Evolutionary conservation across 169 alveolate genomes (phyloP).

Genomic region (Besnoitia besnoiti): DNA sequence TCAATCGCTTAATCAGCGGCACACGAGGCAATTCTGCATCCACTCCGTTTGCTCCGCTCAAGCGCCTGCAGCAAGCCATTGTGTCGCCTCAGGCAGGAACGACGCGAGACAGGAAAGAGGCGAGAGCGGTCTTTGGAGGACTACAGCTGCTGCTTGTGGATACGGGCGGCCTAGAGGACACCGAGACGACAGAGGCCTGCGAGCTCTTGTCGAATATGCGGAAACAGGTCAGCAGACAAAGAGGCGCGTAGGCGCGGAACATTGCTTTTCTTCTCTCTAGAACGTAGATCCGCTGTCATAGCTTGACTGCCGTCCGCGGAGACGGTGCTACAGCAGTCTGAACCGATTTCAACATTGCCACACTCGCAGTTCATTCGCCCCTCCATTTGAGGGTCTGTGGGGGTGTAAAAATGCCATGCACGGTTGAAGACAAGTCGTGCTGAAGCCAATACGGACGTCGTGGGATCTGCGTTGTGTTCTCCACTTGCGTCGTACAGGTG

Average conservation of each 20-base stretch:
- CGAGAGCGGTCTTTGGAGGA: slow-evolving; percentile 61
- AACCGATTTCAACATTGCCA: no score
- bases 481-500: slow-evolving; percentile 29
- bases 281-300: no score
- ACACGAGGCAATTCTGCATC: slow-evolving; percentile 17
- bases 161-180: slow-evolving; percentile 78
- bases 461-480: no score
- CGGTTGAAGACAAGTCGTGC: no score
- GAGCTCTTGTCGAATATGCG: slow-evolving; percentile 4
- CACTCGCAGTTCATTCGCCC: no score
- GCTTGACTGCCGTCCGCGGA: no score
- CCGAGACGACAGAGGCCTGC: slow-evolving; percentile 17
- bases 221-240: no score
- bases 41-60: background rate
- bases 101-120: slow-evolving; percentile 79
- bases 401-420: background rate
- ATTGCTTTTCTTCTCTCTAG: no score
- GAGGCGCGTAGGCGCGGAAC: no score
- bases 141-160: slow-evolving; percentile 68
- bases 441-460: no score
- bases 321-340: no score
- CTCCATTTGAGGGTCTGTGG: no score
- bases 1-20: slow-evolving; percentile 75
- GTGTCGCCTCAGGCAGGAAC: slow-evolving; percentile 71
- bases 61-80: slow-evolving; percentile 51